phyloP scores from a whole-genome alignment of 805 yeast genomes.

The Yamadazyma insecticola region DNA sequence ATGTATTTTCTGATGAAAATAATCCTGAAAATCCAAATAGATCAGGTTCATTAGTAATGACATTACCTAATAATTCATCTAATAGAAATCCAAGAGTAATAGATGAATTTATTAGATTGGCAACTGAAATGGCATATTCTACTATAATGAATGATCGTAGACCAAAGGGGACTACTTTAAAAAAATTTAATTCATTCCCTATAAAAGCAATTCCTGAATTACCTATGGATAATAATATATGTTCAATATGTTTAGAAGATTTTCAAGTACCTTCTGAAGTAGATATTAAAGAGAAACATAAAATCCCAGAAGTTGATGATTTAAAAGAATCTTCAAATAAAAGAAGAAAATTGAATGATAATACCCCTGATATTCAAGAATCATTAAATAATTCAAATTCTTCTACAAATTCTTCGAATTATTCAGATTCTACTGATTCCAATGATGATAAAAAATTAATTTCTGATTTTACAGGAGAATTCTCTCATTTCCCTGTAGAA shows the following conservation, averaged over 20 bases:
- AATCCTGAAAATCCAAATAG: conserved; percentile 36
- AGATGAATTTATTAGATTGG: conserved; percentile 57
- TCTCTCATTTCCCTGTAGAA: conserved; percentile 57
- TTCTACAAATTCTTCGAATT: conserved; percentile 3
- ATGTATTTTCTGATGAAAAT: conserved; percentile 38
- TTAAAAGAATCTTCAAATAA: conserved; percentile 13
- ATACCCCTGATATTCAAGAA: conserved; percentile 2
- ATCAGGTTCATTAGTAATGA: conserved; percentile 57
- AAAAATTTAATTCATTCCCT: conserved; percentile 49
- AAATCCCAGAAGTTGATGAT: conserved; percentile 3
- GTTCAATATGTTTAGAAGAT: conserved; percentile 63
- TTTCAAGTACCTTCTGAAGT: conserved; percentile 27
- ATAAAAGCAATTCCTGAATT: conserved; percentile 12
- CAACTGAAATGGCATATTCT: conserved; percentile 65
- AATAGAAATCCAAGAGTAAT: conserved; percentile 57
- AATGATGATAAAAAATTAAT: conserved; percentile 6
- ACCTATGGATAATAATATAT: conserved; percentile 32
- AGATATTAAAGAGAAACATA: conserved; percentile 8
- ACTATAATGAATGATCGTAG: conserved; percentile 51
- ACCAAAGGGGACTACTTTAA: conserved; percentile 49
- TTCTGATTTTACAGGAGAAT: conserved; percentile 13
- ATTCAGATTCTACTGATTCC: conserved; percentile 1
- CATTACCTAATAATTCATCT: conserved; percentile 62
- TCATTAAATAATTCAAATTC: background rate
- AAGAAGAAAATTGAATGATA: conserved; percentile 18